phyloP scores from a whole-genome alignment of 2,329 filamentous ascomycete species.

The Hymenoscyphus salicellus region DNA sequence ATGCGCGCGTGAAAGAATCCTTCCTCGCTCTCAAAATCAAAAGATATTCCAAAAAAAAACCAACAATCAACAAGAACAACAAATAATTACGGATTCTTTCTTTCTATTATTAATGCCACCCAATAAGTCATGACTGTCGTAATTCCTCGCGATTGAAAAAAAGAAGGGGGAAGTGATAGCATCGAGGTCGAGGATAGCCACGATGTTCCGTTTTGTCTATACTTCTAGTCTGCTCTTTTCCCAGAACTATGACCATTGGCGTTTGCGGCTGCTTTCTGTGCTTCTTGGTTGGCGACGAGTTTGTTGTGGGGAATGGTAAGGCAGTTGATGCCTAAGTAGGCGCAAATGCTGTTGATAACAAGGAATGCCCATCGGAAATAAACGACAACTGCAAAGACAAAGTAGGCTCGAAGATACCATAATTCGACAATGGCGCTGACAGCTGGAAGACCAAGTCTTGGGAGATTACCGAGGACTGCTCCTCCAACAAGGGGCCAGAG shows the following conservation, averaged over 20 bases:
- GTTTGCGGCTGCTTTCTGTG: slow-evolving; percentile 25
- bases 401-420: slow-evolving; percentile 79
- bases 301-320: slow-evolving; percentile 74
- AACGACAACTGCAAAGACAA: slow-evolving; percentile 76
- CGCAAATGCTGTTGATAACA: slow-evolving; percentile 87
- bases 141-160: not conserved
- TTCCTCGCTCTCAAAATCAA: not conserved
- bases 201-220: not conserved
- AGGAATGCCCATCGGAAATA: slow-evolving; percentile 93
- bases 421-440: slow-evolving; percentile 67
- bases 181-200: not conserved
- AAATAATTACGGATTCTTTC: not conserved
- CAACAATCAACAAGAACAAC: not conserved
- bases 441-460: slow-evolving; percentile 66
- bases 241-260: slow-evolving; percentile 26
- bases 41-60: not conserved
- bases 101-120: not conserved
- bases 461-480: slow-evolving; percentile 78
- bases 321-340: slow-evolving; percentile 90
- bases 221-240: slow-evolving; percentile 31
- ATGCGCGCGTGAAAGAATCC: not conserved
- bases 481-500: slow-evolving; percentile 82
- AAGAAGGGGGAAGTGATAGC: not conserved
- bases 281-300: slow-evolving; percentile 28
- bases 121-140: not conserved